Percentiles rank a stretch among this genome's conserved stretches.
phyloP scores from a whole-genome alignment of 2,329 filamentous ascomycete genomes.

The Microdochium nivale region DNA sequence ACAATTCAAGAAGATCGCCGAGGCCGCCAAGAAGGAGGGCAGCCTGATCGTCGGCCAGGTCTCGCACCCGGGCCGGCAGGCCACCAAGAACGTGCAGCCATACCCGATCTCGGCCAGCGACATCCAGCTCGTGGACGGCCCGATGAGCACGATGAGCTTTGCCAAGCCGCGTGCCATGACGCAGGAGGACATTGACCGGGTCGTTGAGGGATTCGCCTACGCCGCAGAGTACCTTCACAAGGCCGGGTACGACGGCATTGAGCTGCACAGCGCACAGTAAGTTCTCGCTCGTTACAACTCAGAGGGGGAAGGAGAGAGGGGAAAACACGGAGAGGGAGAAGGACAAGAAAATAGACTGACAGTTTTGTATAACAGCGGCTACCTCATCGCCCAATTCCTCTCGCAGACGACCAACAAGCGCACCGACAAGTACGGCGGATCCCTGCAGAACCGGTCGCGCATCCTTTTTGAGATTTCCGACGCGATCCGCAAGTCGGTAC shows the following conservation, averaged over 20 bases:
- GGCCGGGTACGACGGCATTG: slow-evolving; percentile 25
- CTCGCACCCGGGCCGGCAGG: slow-evolving; percentile 53
- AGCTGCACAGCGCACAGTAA: slow-evolving; percentile 40
- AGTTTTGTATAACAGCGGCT: slow-evolving; percentile 32
- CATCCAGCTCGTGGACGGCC: slow-evolving; percentile 24
- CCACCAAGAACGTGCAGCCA: slow-evolving; percentile 18
- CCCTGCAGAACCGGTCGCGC: slow-evolving; percentile 35
- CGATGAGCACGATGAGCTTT: slow-evolving; percentile 40
- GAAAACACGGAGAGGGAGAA: too few relatives aligned
- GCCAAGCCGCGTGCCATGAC: slow-evolving; percentile 19
- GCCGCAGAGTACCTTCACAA: slow-evolving; percentile 13
- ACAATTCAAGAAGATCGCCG: slow-evolving; percentile 41
- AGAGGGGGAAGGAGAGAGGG: too few relatives aligned
- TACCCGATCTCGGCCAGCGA: slow-evolving; percentile 30
- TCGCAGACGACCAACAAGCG: slow-evolving; percentile 39
- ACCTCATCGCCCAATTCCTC: slow-evolving; percentile 49
- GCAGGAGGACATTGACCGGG: slow-evolving; percentile 8
- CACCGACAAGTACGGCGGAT: slow-evolving; percentile 48
- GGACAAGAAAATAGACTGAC: too few relatives aligned
- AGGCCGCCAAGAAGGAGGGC: slow-evolving; percentile 39
- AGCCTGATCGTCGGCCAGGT: slow-evolving; percentile 52
- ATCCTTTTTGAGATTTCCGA: slow-evolving; percentile 43
- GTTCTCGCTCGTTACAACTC: slow-evolving; percentile 1
- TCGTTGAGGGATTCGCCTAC: slow-evolving; percentile 10
- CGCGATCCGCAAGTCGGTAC: slow-evolving; percentile 25